phyloP scores from a whole-genome alignment of 1,139 yeast genomes.

The Sugiyamaella paludigena region DNA sequence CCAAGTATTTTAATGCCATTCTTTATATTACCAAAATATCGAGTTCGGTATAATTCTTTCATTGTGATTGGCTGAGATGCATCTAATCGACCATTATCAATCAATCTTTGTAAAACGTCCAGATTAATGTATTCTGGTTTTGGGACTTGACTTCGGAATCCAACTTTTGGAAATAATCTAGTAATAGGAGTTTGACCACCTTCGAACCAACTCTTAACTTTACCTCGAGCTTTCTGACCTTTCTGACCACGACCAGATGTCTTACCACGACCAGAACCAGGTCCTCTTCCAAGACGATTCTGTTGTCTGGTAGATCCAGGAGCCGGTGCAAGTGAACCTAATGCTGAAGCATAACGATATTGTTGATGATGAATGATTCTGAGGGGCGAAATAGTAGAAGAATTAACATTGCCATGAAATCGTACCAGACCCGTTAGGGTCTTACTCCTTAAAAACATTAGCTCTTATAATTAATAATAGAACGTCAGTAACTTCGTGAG shows the following conservation, averaged over 20 bases:
- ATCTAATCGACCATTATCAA: constrained; percentile 45
- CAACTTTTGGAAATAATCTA: constrained; percentile 85
- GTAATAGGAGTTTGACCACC: constrained; percentile 98
- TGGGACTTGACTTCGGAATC: constrained; percentile 53
- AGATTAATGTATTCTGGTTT: constrained; percentile 43
- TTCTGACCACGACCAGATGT: constrained; percentile 97
- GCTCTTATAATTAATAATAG: no score
- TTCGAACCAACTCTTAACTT: constrained; percentile 90
- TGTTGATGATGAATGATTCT: not conserved
- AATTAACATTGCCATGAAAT: no score
- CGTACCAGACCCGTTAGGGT: no score
- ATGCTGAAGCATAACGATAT: constrained; percentile 11
- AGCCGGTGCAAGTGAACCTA: constrained; percentile 33
- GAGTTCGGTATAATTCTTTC: constrained; percentile 65
- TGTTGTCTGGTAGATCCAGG: constrained; percentile 37
- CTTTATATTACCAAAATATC: constrained; percentile 62
- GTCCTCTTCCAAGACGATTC: constrained; percentile 94
- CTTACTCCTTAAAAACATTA: no score
- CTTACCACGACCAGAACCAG: constrained; percentile 84
- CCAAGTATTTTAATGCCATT: constrained; percentile 85
- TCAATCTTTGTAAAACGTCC: constrained; percentile 58
- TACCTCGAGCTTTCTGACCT: constrained; percentile 96
- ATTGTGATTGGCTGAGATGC: constrained; percentile 63
- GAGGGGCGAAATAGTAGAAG: no score
- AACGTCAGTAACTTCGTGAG: no score